Evolutionary conservation across 768 basidiomycete genomes (phyloP).

Genomic region (Calvatia gigantea): DNA sequence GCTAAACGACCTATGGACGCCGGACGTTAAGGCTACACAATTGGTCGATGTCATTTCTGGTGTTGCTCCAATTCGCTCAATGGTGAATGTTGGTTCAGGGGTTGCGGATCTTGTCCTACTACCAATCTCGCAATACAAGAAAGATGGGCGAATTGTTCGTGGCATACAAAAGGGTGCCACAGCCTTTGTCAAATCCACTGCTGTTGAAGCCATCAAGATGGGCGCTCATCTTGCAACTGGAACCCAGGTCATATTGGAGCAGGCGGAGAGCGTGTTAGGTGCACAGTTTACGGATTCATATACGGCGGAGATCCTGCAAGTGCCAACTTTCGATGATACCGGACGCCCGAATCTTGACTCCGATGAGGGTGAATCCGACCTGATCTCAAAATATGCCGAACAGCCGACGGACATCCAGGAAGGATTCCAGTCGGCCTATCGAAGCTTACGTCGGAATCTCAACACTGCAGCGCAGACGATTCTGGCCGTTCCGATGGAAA

Average conservation of each 20-base stretch:
- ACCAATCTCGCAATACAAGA: constrained; percentile 96
- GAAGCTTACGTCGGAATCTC: constrained; percentile 80
- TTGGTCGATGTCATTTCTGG: constrained; percentile 96
- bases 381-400: constrained; percentile 87
- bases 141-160: constrained; percentile 88
- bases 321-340: constrained; percentile 34
- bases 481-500: constrained; percentile 98
- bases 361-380: constrained; percentile 44
- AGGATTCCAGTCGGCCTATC: constrained; percentile 90
- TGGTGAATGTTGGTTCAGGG: constrained; percentile 97
- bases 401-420: constrained; percentile 84
- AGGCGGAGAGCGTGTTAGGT: constrained; percentile 88
- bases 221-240: constrained; percentile 94
- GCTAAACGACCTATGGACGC: constrained; percentile 98
- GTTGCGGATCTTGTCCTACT: constrained; percentile 94
- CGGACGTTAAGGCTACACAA: constrained; percentile 98
- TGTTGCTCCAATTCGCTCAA: constrained; percentile 91
- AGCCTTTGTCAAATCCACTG: constrained; percentile 91
- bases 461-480: constrained; percentile 97
- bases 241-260: constrained; percentile 95
- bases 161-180: constrained; percentile 94
- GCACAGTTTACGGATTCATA: constrained; percentile 67
- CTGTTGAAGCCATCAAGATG: constrained; percentile 92
- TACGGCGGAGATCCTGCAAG: constrained; percentile 63
- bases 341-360: constrained; percentile 20